Conservation (phyloP, 257 asterid species). For the Galeopsis tetrahit region DNA sequence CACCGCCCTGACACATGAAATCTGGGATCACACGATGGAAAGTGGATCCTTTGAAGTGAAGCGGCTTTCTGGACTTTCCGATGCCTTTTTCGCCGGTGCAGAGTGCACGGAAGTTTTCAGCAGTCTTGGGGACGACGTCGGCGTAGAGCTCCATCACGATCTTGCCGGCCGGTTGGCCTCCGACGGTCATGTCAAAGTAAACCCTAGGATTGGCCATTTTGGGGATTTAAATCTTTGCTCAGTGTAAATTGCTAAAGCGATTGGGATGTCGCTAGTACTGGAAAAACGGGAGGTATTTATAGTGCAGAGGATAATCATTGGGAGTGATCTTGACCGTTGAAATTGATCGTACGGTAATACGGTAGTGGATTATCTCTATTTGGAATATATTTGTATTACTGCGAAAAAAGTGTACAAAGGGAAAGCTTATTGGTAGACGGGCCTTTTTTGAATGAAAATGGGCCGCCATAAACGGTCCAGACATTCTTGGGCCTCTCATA, state of each 20-base stretch:
- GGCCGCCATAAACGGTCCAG: background rate
- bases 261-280: background rate
- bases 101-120: conserved; percentile 75
- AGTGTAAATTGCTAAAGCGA: background rate
- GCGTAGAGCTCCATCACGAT: conserved; percentile 60
- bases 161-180: conserved; percentile 47
- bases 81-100: conserved; percentile 79
- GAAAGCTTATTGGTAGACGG: no score
- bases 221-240: background rate
- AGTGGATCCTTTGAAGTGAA: conserved; percentile 63
- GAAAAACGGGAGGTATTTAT: background rate
- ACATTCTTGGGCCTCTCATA: no score
- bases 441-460: background rate
- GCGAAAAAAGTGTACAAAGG: no score
- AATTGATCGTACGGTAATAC: background rate
- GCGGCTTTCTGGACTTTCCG: conserved; percentile 57
- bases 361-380: no score
- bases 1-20: conserved; percentile 78
- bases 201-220: conserved; percentile 62
- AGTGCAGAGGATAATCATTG: background rate
- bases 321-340: conserved; percentile 28
- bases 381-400: no score
- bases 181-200: conserved; percentile 61
- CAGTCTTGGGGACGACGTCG: conserved; percentile 64
- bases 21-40: conserved; percentile 70